Evolutionary conservation across 257 asterid species (phyloP), one percentile per base, ranked within the genome.

Genomic region (Leonotis leonurus): DNA sequence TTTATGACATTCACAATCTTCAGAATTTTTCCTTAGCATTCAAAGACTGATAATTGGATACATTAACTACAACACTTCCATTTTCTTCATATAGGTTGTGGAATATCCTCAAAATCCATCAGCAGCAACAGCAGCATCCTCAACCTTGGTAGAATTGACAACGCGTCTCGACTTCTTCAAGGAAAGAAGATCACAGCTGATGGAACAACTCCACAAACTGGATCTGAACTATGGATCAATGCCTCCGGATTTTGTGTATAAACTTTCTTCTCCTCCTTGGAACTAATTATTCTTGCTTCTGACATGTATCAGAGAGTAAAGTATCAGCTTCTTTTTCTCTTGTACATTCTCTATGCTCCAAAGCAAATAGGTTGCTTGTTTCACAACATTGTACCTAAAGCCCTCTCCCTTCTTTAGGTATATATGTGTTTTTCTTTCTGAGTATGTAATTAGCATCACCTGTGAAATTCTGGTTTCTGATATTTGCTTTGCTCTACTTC

Each of bases 141-240:
- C 95, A 9, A 84, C 95, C 48, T 62, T 91, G 83, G 83, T 91
- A 41, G 98, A 91, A 74, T 63, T 91, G 71, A 91, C 95, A 8
- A 71, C 95, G 6, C 98, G 95, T 21, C 89, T 91, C 9, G 96
- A 86, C 70, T 91, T 88, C 81, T 91, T 91, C 77, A 91, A 88
- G 83, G 98, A 91, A 62, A 70, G 98, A 65, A 83, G 98, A 60
- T 88, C 98, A 11, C 98, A 91, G 80, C 76, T 91, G 75, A 91
- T 91, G 95, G 98, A 88, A 68, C 98, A 91, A 59, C 96, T 91
- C 59, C 95, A 88, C 67, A 86, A 64, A 78, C 76, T 91, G 48
- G 98, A 91, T 70, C 50, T 86, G 45, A 84, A 81, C 79, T 75
- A 84, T 45, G 92, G 79, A 65, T 72, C 96, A 39, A 51, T 80